phyloP scores from a whole-genome alignment of 1,284 basidiomycete genomes.

The Fomitopsis pinicola region DNA sequence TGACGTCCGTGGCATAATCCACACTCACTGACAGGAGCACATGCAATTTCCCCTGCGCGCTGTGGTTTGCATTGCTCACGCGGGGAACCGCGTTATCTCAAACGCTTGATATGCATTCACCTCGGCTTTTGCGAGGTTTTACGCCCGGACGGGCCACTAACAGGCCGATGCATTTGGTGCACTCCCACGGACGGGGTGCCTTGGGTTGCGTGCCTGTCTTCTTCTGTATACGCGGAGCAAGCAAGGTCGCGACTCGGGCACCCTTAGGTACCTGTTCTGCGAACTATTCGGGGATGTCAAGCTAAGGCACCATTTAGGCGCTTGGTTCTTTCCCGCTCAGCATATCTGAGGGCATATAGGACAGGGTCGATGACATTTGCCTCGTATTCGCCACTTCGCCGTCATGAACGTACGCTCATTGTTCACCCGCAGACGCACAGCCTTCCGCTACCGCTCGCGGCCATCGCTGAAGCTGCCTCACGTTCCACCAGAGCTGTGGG shows the following conservation, averaged over 20 bases:
- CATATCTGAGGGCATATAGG: neutral
- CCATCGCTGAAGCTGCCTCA: slow-evolving; percentile 27
- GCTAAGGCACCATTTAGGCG: neutral
- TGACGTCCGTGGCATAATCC: neutral
- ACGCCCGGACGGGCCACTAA: neutral
- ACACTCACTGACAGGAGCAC: neutral
- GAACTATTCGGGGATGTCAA: neutral
- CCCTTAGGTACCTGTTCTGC: neutral
- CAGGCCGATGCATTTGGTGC: neutral
- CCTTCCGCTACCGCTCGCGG: neutral
- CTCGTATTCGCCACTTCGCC: neutral
- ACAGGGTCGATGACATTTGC: neutral
- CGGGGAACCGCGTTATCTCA: neutral
- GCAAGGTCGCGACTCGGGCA: neutral
- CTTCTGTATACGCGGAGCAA: neutral
- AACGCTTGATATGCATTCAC: too few relatives aligned
- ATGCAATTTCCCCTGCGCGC: neutral
- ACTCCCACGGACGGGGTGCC: neutral
- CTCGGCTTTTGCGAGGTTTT: neutral
- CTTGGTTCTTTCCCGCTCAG: neutral
- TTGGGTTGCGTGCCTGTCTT: neutral
- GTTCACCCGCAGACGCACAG: neutral
- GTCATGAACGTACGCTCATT: neutral
- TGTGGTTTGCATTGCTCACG: neutral
- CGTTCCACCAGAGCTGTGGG: slow-evolving; percentile 58